Evolutionary conservation across 176 grass and related monocot species (phyloP).

Genomic region (Puccinellia tenuiflora): DNA sequence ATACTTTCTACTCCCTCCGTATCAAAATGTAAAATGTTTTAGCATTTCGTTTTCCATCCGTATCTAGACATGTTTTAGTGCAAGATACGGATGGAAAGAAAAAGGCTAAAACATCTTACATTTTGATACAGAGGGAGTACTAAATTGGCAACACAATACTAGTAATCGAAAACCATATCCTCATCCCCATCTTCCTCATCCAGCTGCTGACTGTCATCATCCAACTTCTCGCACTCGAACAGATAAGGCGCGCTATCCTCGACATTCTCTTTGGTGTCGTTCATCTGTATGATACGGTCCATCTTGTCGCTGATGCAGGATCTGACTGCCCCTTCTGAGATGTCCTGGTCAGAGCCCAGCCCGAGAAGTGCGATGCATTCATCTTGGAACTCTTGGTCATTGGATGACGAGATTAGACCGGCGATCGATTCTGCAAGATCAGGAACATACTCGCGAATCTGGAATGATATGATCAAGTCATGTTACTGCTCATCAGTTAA

Average conservation of each 20-base stretch:
- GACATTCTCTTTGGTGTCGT: slow-evolving; percentile 32
- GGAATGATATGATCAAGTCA: neutral
- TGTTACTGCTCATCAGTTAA: neutral
- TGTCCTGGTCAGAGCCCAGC: slow-evolving; percentile 23
- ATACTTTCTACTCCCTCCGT: neutral
- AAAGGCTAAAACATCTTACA: too few relatives aligned
- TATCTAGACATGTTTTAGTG: too few relatives aligned
- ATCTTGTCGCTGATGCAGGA: slow-evolving; percentile 56
- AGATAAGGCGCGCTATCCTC: slow-evolving; percentile 31
- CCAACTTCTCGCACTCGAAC: slow-evolving; percentile 49
- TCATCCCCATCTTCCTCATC: slow-evolving; percentile 35
- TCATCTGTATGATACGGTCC: slow-evolving; percentile 41
- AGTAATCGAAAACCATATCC: slow-evolving; percentile 35
- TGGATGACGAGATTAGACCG: slow-evolving; percentile 49
- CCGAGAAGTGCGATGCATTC: slow-evolving; percentile 52
- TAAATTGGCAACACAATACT: neutral
- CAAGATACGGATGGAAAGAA: too few relatives aligned
- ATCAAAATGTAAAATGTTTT: too few relatives aligned
- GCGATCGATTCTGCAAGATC: slow-evolving; percentile 54
- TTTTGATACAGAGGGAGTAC: too few relatives aligned
- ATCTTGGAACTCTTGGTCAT: slow-evolving; percentile 42
- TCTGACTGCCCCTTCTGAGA: slow-evolving; percentile 23
- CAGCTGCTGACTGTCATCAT: neutral
- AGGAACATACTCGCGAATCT: slow-evolving; percentile 50
- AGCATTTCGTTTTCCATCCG: too few relatives aligned